Base-by-base conservation (phyloP, 2,329 filamentous ascomycete species). In the Fusarium illudens region DNA sequence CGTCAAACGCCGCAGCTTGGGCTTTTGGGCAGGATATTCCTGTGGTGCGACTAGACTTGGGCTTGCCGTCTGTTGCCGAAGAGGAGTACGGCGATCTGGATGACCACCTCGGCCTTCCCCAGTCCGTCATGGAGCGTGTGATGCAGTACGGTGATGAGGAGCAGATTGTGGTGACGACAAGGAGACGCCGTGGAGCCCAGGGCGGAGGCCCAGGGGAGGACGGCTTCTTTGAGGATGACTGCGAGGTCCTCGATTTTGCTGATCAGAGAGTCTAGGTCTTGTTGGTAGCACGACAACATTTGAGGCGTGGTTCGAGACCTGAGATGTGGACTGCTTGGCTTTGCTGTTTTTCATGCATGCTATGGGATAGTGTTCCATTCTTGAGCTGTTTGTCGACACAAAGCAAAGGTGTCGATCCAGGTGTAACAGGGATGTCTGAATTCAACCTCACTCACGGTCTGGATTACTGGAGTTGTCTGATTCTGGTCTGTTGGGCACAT, bases 191-290 rank as follows among this genome's bases (percentile, higher is more conserved):
- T 37, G 81, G 83, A 36, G 84, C 82, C 52, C 83, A 85, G 54
- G 76, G 80, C 34, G 77, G 80, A 15, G 81, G 82, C 29, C 76
- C 79, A 36, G 89, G 89, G 44, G 91, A 92, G 60, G 89, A 90
- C 58, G 91, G 91, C 3, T 96, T 97, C 78, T 97, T 97, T 73
- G 94, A 97, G 79, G 93, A 97, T 76, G 94, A 96, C 75, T 96
- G 92, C 71, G 93, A 97, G 77, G 92, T 97, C 60, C 85, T 97
- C 66, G 93, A 97, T 80, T 96, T 96, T 85, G 92, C 93, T 22
- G 88, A 89, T 73, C 88, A 90, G 79, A 82, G 88, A 76, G 88
- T 90, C 30, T 90, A 76, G 84, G 62, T 53, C 27, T 50, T 25
- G 17, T 51, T 20, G 50, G 44, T 42, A 32, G 37, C 32, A 62